Conservation (phyloP, 2,329 filamentous ascomycete genomes). For the Aplosporella prunicola region DNA sequence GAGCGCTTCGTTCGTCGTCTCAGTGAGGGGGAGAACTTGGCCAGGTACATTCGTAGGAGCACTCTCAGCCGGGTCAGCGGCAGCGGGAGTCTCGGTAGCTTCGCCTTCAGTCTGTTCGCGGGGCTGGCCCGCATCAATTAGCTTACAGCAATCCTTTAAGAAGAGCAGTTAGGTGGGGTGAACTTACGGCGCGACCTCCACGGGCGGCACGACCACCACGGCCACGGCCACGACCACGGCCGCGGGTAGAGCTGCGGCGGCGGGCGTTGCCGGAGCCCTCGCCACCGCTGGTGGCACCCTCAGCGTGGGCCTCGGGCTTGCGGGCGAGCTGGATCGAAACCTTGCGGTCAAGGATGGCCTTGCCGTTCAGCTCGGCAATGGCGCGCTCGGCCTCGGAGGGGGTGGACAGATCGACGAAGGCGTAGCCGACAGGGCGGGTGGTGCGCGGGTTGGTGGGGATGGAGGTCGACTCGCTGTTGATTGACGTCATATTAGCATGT, state of each 20-base stretch:
- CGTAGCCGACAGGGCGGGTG: constrained; percentile 95
- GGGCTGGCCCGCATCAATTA: neutral
- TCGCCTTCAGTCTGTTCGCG: constrained; percentile 40
- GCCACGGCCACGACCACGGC: constrained; percentile 48
- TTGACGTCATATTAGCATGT: constrained; percentile 19
- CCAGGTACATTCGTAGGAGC: constrained; percentile 42
- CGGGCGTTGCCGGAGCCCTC: constrained; percentile 50
- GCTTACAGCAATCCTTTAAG: neutral
- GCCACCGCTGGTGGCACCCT: constrained; percentile 61
- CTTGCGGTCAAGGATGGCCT: constrained; percentile 97
- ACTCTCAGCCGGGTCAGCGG: constrained; percentile 34
- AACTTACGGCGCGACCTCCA: constrained; percentile 61
- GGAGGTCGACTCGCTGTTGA: constrained; percentile 89
- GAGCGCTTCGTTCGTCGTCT: constrained; percentile 45
- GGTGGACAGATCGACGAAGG: constrained; percentile 95
- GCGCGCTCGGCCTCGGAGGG: constrained; percentile 91
- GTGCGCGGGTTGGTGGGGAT: constrained; percentile 99
- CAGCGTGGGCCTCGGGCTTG: constrained; percentile 81
- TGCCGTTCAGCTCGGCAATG: constrained; percentile 89
- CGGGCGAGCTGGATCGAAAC: constrained; percentile 97
- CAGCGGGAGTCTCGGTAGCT: constrained; percentile 34
- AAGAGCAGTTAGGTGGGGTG: constrained; percentile 36
- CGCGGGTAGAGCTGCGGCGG: constrained; percentile 47
- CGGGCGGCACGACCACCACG: constrained; percentile 51
- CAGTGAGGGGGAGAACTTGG: constrained; percentile 41